Conservation (phyloP, 495 filamentous ascomycete species). For the Penicillium salamii region DNA sequence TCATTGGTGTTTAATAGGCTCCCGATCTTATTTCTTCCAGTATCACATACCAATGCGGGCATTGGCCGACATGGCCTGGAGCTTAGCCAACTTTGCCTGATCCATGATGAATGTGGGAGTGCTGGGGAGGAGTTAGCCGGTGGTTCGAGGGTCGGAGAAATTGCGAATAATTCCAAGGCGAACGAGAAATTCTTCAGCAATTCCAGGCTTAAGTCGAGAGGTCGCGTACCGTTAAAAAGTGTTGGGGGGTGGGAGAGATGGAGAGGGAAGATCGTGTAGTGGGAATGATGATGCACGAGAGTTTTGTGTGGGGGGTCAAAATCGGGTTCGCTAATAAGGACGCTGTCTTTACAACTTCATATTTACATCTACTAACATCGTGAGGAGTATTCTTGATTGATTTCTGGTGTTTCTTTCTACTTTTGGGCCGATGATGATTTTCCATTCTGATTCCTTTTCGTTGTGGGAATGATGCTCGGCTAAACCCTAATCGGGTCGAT, state of each 20-base stretch:
- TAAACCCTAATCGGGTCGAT: conserved; percentile 41
- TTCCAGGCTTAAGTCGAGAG: background rate
- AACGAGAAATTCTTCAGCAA: background rate
- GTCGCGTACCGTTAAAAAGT: conserved; percentile 11
- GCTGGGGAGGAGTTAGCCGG: conserved; percentile 21
- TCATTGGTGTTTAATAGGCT: no score
- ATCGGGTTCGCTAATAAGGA: conserved; percentile 29
- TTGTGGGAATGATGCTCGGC: conserved; percentile 38
- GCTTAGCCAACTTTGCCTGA: conserved; percentile 54
- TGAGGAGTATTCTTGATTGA: background rate
- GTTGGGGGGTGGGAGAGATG: conserved; percentile 7
- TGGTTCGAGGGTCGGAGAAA: background rate
- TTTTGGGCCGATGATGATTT: conserved; percentile 1
- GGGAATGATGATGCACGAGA: conserved; percentile 20
- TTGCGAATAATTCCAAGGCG: background rate
- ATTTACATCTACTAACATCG: background rate
- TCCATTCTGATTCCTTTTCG: conserved; percentile 1
- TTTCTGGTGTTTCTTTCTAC: background rate
- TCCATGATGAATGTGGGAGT: conserved; percentile 47
- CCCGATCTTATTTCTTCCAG: background rate
- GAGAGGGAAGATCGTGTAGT: conserved; percentile 11
- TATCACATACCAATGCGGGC: conserved; percentile 53
- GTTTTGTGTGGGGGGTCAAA: conserved; percentile 27
- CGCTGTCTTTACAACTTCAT: conserved; percentile 21
- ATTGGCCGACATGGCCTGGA: conserved; percentile 45